A percentile compares a stretch with the other conserved stretches of the same genome.
phyloP scores from a whole-genome alignment of 257 asterid species.

The Jasminum sambac region DNA sequence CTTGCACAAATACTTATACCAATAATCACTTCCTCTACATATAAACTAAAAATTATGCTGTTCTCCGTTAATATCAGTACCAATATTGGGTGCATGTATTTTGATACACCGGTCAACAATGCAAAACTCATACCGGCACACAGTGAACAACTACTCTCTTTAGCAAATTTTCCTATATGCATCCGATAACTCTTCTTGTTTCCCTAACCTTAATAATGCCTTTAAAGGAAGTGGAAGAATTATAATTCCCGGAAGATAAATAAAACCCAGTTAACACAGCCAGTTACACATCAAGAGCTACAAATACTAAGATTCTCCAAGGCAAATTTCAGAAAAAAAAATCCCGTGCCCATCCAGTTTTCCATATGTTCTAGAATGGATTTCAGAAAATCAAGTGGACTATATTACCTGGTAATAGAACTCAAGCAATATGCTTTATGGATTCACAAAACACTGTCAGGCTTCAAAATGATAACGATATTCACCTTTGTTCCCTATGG shows the following conservation, averaged over 20 bases:
- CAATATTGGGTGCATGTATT: background rate
- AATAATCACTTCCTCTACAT: background rate
- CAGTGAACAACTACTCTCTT: background rate
- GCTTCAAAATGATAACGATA: background rate
- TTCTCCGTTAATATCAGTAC: constrained; percentile 7
- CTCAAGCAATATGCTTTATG: constrained; percentile 14
- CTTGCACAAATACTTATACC: background rate
- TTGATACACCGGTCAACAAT: background rate
- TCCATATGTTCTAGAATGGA: constrained; percentile 4
- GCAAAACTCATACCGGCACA: constrained; percentile 2
- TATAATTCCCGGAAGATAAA: background rate
- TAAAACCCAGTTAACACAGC: background rate
- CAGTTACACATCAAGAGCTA: constrained; percentile 4
- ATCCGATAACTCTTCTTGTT: constrained; percentile 8
- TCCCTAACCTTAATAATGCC: constrained; percentile 5
- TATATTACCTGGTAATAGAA: background rate
- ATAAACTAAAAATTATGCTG: background rate
- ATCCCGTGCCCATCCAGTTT: constrained; percentile 9
- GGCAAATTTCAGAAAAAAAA: background rate
- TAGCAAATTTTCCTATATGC: background rate
- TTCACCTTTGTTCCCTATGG: background rate
- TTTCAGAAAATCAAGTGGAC: background rate
- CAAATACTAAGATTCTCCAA: background rate
- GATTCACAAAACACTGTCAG: background rate
- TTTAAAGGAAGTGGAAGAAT: constrained; percentile 12